Base-by-base conservation (phyloP, 257 asterid species). In the Ocimum tenuiflorum region DNA sequence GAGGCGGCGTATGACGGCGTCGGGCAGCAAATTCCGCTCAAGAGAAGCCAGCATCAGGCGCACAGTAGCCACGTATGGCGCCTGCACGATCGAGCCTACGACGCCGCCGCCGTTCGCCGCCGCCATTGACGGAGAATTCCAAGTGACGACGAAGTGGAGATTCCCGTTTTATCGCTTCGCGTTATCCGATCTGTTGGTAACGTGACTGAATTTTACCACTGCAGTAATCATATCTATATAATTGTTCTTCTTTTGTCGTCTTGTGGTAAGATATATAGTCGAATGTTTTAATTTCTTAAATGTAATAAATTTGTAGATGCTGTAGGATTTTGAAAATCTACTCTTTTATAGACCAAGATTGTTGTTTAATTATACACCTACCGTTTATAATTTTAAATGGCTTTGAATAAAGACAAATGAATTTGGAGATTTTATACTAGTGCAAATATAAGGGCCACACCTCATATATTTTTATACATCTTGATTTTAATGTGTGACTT, bases 1-100 rank as follows among this genome's bases (percentile, higher is more conserved):
- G 72, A 91, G 86, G 67, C 91, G 84, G 73, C 96, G 88, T 1
- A 89, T 76, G 60, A 91, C 83, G 45, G 79, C 82, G 76, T 91
- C 98, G 0, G 98, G 98, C 48, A 91, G 78, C 73, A 91, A 69
- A 56, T 91, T 89, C 41, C 92, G 89, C 78, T 91, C 95, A 52
- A 87, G 83, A 8, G 88, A 85, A 27, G 84, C 79, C 41, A 89
- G 81, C 95, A 85, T 83, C 51, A 91, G 60, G 31, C 85, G 83
- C n/a, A 89, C 96, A 4, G 86, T 78, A 1, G 86, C 88, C 23
- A 70, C 83, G 76, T 89, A 89, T 0, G 95, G 96, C n/a, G 72
- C 72, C 70, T 73, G 82, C 66, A 77, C 72, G 0, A 88, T 68
- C 0, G 81, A 49, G 3, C 77, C 83, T 78, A 85, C 75, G 4